Evolutionary conservation across 2,329 filamentous ascomycete genomes (phyloP), one percentile per base, ranked within the genome.

Genomic region (Curvularia verruculosa): DNA sequence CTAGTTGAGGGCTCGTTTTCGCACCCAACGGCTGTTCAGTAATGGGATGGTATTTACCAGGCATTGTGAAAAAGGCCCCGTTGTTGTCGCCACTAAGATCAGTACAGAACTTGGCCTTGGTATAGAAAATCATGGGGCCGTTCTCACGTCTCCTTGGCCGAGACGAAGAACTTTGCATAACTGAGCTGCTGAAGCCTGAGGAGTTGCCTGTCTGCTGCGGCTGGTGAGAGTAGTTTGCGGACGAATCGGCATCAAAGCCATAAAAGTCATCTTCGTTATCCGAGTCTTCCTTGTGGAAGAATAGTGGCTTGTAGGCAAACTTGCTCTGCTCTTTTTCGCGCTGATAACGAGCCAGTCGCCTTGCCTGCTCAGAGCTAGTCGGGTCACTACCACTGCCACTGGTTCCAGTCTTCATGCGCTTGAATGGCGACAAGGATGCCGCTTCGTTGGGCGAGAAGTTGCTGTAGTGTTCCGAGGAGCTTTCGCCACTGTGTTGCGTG

Each of bases 121-220:
- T 91, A 72, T 94, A 96, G 70, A 93, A 96, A 18, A 94, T 92
- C 63, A 96, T 89, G 1, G 89, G 87, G 8, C 91, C 91, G 56
- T 90, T 86, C 12, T 86, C 82, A 0, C 81, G 83, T 24, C 83
- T 83, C n/a, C 49, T 37, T 72, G 83, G 85, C 62, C 78, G 82
- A 0, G 73, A 70, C 1, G 61, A 77, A 31, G 81, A 67, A 69
- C 81, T 73, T 69, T 77, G 54, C 75, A 82, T 45, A 70, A 80
- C 62, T 71, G 84, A 61, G 79, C 85, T 67, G 4, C 74, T 75
- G 64, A 81, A 74, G 0, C 74, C 76, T 1, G 79, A 80, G 1
- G 78, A 80, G 43, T 77, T 75, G 3, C 67, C 73, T 5, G 61
- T 53, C 26, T 66, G 63, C 6, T 70, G 68, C 4, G 67, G 65